Evolutionary conservation across 495 filamentous ascomycete species (phyloP), one percentile per base, ranked within the genome.

Genomic region (Penicillium goetzii): DNA sequence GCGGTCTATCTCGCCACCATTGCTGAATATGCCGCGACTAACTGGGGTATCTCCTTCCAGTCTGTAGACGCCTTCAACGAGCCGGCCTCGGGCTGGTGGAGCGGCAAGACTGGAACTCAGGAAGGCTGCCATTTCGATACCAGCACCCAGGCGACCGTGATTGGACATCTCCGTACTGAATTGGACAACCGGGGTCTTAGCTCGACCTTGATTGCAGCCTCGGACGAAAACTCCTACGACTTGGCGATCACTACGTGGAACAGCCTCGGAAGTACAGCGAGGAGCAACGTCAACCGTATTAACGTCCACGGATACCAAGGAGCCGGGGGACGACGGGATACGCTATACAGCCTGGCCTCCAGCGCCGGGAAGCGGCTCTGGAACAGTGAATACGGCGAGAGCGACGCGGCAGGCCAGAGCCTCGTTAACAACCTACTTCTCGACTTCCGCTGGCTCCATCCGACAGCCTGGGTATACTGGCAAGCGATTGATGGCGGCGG

Each of bases 51-150:
- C 50, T 56, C 63, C 17, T 65, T 65, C 38, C 53, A 60, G 23
- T 65, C 63, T 0, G 59, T 65, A 14, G 63, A 65, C 26, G 58
- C 63, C 3, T 65, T 65, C n/a, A 65, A 65, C 40, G 63, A 65
- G 43, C 63, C 63, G 21, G 21, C 50, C 0, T 65, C 63, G 3
- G 40, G 8, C 34, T 65, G 63, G 63, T 65, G 63, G 63, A 60
- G 51, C 3, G 53, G 57, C 4, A 2, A 14, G 32, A 57, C 63
- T 10, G 63, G 63, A 8, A 65, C 63, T 7, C 63, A 65, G 17
- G 63, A 65, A 41, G 63, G 63, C 6, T 65, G 63, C 41, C 58
- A 65, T 26, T 60, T 65, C 15, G 58, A 53, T 30, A 58, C 43
- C 21, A 41, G 51, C 23, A 49, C 58, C 19, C 63, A 65, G 26